Conservation (phyloP, 805 yeast genomes). For the Starmerella stigmatis region DNA sequence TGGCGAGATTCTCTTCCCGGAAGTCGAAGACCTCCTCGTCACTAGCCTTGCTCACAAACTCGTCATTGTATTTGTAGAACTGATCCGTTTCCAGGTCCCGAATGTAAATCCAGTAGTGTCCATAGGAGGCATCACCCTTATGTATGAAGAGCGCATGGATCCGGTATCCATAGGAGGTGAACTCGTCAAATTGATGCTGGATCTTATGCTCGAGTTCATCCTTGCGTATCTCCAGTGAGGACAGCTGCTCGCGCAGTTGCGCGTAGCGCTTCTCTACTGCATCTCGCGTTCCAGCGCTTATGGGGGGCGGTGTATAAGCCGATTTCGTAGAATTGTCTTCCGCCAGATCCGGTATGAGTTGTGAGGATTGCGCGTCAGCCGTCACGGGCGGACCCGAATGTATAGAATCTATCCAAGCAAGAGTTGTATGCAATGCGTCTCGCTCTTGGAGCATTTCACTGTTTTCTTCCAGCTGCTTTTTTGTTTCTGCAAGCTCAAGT, state of each 20-base stretch:
- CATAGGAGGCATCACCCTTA: conserved; percentile 90
- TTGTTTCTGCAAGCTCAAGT: conserved; percentile 20
- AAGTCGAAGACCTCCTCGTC: conserved; percentile 35
- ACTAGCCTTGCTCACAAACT: conserved; percentile 77
- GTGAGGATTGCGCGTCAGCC: neutral
- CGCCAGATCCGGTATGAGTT: too few species aligned
- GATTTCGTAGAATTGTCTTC: too few species aligned
- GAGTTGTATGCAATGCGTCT: conserved; percentile 47
- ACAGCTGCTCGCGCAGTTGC: conserved; percentile 38
- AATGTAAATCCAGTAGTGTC: conserved; percentile 95
- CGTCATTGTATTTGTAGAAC: conserved; percentile 90
- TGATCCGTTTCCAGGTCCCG: conserved; percentile 56
- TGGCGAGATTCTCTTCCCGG: conserved; percentile 59
- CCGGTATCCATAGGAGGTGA: conserved; percentile 60
- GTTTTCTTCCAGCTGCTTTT: conserved; percentile 17
- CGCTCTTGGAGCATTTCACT: conserved; percentile 9
- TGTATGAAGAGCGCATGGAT: conserved; percentile 90
- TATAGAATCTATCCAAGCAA: conserved; percentile 16
- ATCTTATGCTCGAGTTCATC: conserved; percentile 40
- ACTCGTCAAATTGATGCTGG: conserved; percentile 49
- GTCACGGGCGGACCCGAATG: neutral
- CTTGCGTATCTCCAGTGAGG: conserved; percentile 36
- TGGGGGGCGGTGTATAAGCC: neutral
- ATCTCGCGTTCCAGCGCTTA: conserved; percentile 37
- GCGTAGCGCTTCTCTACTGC: conserved; percentile 39